Percentiles rank a stretch among this genome's conserved stretches.
These are phyloP conservation scores for Candida cerambycidarum DNA, from an alignment of 805 yeast species.

Conservation along the genomic window DNA sequence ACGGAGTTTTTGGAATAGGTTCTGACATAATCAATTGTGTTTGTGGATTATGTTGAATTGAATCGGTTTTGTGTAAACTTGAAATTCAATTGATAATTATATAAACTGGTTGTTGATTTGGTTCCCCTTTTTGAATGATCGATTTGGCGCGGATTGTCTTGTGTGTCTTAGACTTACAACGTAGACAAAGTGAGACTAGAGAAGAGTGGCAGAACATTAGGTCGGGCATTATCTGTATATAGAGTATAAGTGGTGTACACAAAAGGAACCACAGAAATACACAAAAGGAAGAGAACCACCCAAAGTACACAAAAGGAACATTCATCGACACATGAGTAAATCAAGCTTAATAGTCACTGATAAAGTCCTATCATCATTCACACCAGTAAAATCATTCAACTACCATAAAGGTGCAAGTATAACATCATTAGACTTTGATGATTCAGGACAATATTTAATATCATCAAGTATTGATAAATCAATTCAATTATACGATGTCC, in stretches of 20 bases:
- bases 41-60: neutral
- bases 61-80: neutral
- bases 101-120: neutral
- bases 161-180: no score
- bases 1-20: conserved; percentile 42
- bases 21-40: conserved; percentile 7
- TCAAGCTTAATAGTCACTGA: conserved; percentile 7
- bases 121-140: conserved; percentile 2
- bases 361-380: conserved; percentile 16
- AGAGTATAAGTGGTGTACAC: no score
- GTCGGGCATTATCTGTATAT: no score
- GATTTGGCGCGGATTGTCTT: no score
- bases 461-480: conserved; percentile 80
- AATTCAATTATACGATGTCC: conserved; percentile 77
- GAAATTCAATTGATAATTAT: neutral
- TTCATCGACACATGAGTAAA: conserved; percentile 3
- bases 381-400: conserved; percentile 49
- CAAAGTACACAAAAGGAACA: no score
- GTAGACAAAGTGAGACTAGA: no score
- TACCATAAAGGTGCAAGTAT: conserved; percentile 54
- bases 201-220: no score
- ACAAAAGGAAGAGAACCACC: no score
- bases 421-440: conserved; percentile 77
- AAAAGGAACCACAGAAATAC: no score
- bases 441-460: conserved; percentile 73